Evolutionary conservation across 1,139 yeast species (phyloP), one percentile per base, ranked within the genome.

Genomic region (Yamadazyma diospyri): DNA sequence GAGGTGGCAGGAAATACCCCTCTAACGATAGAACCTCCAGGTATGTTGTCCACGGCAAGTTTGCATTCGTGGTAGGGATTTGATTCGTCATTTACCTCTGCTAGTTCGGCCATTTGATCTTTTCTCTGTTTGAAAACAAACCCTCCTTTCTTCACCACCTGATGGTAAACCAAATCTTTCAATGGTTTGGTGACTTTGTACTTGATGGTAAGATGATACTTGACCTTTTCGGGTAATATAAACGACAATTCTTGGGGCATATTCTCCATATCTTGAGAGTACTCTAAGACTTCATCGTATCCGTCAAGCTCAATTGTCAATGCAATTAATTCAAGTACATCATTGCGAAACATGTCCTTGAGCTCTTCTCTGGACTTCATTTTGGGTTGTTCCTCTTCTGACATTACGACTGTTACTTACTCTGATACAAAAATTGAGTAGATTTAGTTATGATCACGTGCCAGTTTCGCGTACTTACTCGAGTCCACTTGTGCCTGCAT

Each of bases 11-110:
- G 52, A 38, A 57, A 61, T n/a, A 46, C 45, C 1, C 68, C 69
- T 37, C 69, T 50, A 25, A 59, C 40, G 24, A 64, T 47, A 19
- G 50, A 38, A 2, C 71, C 71, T 8, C 60, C 58, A 0, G 71
- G 70, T 4, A 64, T 43, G 9, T 52, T 48, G 23, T 61, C 69
- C 3, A 58, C 55, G 0, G 55, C 54, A 29, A 64, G 57, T 5
- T 53, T 46, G 4, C 53, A 47, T 23, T 43, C 47, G 22, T 51
- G 48, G 12, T 34, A 32, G 9, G 43, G 45, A 7, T 42, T 49
- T 4, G 33, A 40, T 15, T 40, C 48, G 26, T 40, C 43, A 32
- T 51, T 57, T 14, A 47, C 49, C 1, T 37, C 30, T 8, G 52
- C 57, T 16, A 42, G 47, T 6, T 51, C 54, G 13, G 46, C 36